Evolutionary conservation across 1,284 basidiomycete genomes (phyloP).

Genomic region (Heimioporus retisporus): DNA sequence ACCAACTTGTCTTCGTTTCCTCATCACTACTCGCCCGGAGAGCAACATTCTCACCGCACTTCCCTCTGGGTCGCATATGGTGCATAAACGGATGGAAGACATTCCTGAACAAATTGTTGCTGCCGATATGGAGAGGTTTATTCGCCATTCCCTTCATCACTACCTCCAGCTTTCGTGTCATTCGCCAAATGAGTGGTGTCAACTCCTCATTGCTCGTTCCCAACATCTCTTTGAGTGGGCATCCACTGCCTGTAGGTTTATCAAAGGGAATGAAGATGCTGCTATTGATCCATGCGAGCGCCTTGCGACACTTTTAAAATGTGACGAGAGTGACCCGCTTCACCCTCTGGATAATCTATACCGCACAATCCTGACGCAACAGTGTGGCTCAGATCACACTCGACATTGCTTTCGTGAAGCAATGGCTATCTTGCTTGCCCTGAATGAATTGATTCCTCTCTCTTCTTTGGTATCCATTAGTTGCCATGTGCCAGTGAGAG

Average conservation of each 20-base stretch:
- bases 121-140: neutral
- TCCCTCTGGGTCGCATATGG: neutral
- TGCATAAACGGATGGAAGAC: neutral
- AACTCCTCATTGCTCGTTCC: neutral
- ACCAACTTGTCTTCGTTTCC: neutral
- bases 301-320: neutral
- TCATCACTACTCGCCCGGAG: neutral
- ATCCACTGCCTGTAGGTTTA: neutral
- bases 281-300: neutral
- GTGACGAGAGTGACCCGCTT: neutral
- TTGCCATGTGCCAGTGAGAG: neutral
- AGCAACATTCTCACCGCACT: neutral
- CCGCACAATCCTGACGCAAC: neutral
- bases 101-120: neutral
- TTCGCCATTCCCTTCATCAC: neutral
- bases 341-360: neutral
- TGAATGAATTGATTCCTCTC: neutral
- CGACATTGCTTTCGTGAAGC: neutral
- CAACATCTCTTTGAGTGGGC: neutral
- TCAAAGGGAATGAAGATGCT: neutral
- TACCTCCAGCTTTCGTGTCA: neutral
- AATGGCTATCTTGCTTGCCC: neutral
- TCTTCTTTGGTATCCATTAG: neutral
- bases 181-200: neutral
- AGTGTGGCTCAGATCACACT: neutral